These are phyloP conservation scores for Coniochaeta hoffmannii DNA, from an alignment of 2,329 filamentous ascomycete species.

Conservation along the genomic window DNA sequence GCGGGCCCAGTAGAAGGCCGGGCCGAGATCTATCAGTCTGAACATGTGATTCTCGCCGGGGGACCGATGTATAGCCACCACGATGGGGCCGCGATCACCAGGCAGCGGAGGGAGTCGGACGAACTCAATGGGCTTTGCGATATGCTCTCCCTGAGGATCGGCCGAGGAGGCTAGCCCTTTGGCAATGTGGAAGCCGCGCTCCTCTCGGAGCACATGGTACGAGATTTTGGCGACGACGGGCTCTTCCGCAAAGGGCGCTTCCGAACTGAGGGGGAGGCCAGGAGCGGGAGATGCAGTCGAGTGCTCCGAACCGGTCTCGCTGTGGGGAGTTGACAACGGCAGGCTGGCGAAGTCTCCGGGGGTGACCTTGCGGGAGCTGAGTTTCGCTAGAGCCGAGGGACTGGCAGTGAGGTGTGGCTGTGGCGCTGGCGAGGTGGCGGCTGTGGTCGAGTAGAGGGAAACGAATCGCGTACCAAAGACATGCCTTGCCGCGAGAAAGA, in stretches of 20 bases:
- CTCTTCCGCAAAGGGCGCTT: conserved; percentile 51
- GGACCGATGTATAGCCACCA: conserved; percentile 75
- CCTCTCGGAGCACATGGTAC: conserved; percentile 72
- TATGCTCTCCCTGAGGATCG: conserved; percentile 68
- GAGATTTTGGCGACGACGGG: conserved; percentile 77
- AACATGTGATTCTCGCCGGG: conserved; percentile 67
- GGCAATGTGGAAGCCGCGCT: conserved; percentile 79
- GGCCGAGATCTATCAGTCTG: conserved; percentile 68
- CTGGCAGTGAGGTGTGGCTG: conserved; percentile 30
- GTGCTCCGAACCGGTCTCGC: conserved; percentile 31
- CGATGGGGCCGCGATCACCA: conserved; percentile 62
- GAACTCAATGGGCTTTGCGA: conserved; percentile 73
- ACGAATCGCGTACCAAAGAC: conserved; percentile 56
- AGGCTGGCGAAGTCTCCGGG: conserved; percentile 26
- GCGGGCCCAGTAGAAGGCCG: conserved; percentile 56
- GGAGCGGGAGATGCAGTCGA: conserved; percentile 26
- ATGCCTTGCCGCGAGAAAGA: conserved; percentile 40
- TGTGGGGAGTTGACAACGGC: conserved; percentile 23
- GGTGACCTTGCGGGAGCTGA: conserved; percentile 34
- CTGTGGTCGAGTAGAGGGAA: conserved; percentile 38
- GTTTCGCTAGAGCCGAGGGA: conserved; percentile 33
- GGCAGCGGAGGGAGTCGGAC: conserved; percentile 61
- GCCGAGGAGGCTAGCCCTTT: conserved; percentile 63
- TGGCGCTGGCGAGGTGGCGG: conserved; percentile 19
- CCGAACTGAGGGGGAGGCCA: conserved; percentile 28